A percentile compares a stretch with the other conserved stretches of the same genome.
These are phyloP conservation scores for Cicer yamashitae DNA, from an alignment of 306 rosid species.

Conservation along the genomic window DNA sequence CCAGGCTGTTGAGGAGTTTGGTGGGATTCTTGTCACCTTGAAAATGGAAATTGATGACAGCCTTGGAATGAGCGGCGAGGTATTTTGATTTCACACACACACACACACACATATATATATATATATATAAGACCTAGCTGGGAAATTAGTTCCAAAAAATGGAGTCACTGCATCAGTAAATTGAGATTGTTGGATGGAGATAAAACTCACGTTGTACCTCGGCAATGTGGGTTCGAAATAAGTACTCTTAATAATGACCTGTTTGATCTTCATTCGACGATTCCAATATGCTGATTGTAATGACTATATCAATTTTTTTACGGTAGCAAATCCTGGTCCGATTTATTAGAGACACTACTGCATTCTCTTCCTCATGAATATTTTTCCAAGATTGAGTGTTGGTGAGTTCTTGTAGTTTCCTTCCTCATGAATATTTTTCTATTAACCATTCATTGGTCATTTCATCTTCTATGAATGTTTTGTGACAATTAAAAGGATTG, in stretches of 20 bases:
- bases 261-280: background rate
- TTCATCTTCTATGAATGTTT: too few relatives aligned
- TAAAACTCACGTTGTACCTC: background rate
- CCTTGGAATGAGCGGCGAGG: slow-evolving; percentile 89
- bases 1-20: slow-evolving; percentile 81
- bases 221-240: background rate
- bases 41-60: slow-evolving; percentile 89
- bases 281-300: background rate
- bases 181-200: background rate
- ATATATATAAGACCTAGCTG: background rate
- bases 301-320: background rate
- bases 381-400: too few relatives aligned
- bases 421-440: too few relatives aligned
- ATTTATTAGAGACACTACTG: background rate
- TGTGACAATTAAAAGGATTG: too few relatives aligned
- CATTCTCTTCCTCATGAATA: background rate
- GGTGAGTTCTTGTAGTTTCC: too few relatives aligned
- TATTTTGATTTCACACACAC: slow-evolving; percentile 30
- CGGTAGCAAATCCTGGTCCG: background rate
- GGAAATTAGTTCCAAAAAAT: background rate
- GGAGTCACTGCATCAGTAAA: background rate
- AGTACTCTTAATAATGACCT: background rate
- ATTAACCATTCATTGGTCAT: too few relatives aligned
- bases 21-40: slow-evolving; percentile 62
- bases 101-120: too few relatives aligned